A percentile compares a stretch with the other conserved stretches of the same genome.
phyloP scores from a whole-genome alignment of 2,329 filamentous ascomycete species.

The Xylariaceae sp. region DNA sequence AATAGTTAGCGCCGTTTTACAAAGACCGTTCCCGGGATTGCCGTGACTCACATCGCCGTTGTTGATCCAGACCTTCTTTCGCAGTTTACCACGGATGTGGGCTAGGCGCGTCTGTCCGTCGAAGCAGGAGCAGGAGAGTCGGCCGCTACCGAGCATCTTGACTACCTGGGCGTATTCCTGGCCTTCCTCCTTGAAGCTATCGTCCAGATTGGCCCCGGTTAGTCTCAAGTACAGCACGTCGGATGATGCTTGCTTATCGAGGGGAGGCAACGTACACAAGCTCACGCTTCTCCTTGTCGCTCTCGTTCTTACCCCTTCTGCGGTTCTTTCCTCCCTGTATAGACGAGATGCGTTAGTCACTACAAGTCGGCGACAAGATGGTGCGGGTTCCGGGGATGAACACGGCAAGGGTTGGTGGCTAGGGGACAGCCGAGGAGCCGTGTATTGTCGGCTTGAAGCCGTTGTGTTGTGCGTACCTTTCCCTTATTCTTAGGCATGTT shows the following conservation, averaged over 20 bases:
- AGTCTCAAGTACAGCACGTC: not conserved
- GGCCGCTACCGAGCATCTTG: slow-evolving; percentile 95
- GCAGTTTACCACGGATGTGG: slow-evolving; percentile 90
- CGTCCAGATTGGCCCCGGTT: not conserved
- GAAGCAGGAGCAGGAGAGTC: slow-evolving; percentile 90
- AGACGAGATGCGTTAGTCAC: slow-evolving; percentile 28
- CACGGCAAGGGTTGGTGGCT: not conserved
- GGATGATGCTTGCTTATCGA: not conserved
- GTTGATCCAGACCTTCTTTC: slow-evolving; percentile 99
- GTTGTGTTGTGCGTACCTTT: slow-evolving; percentile 62
- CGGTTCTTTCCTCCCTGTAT: slow-evolving; percentile 93
- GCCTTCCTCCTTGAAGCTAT: slow-evolving; percentile 88
- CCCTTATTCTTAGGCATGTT: slow-evolving; percentile 99
- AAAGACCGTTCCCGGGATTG: not conserved
- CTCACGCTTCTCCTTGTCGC: slow-evolving; percentile 98
- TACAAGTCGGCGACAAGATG: slow-evolving; percentile 1
- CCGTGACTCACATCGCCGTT: slow-evolving; percentile 45
- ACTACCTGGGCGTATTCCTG: slow-evolving; percentile 76
- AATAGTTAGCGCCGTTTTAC: not conserved
- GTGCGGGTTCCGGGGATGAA: slow-evolving; percentile 1
- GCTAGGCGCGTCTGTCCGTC: slow-evolving; percentile 81
- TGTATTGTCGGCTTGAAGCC: slow-evolving; percentile 5
- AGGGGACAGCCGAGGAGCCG: slow-evolving; percentile 12
- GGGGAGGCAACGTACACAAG: slow-evolving; percentile 50
- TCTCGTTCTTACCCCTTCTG: slow-evolving; percentile 97